Evolutionary conservation across 345 rosid species (phyloP).

Genomic region (Nephelium lappaceum): DNA sequence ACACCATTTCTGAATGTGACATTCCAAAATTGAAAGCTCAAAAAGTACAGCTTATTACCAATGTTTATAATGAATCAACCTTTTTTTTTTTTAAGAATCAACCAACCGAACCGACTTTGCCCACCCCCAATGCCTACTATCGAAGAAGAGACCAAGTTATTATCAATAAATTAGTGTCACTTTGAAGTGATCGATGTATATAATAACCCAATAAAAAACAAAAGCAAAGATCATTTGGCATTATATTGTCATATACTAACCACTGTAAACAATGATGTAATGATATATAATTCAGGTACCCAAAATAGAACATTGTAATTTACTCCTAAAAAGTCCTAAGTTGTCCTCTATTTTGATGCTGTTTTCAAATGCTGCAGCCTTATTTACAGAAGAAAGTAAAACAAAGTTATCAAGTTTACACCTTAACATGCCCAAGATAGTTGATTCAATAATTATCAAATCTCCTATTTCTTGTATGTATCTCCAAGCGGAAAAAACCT

Average conservation of each 20-base stretch:
- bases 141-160: background rate
- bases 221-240: slow-evolving; percentile 2
- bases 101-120: too few species aligned
- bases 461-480: background rate
- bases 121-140: too few species aligned
- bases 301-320: background rate
- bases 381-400: background rate
- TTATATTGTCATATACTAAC: background rate
- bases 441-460: background rate
- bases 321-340: background rate
- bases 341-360: background rate
- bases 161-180: background rate
- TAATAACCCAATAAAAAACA: background rate
- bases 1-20: too few species aligned
- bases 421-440: background rate
- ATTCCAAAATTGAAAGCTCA: too few species aligned
- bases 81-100: too few species aligned
- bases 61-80: too few species aligned
- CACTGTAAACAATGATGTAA: background rate
- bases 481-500: background rate
- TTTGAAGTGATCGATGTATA: background rate
- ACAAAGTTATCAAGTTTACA: background rate
- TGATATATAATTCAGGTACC: background rate
- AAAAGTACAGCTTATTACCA: too few species aligned
- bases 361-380: background rate